phyloP scores from a whole-genome alignment of 371 early-diverging fungal species.

The Encephalitozoon romaleae region DNA sequence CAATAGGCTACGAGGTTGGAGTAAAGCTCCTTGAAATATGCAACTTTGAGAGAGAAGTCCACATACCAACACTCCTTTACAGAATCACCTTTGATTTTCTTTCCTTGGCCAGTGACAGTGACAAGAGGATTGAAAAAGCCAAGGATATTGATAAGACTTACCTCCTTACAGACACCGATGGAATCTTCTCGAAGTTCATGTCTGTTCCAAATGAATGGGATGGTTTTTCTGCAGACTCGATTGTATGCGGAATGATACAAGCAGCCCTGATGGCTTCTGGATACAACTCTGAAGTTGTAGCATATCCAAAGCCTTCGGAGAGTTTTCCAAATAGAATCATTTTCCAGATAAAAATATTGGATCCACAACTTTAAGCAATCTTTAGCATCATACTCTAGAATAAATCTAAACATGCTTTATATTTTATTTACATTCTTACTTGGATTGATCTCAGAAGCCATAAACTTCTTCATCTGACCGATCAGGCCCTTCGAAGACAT shows the following conservation, averaged over 20 bases:
- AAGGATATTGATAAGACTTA: neutral
- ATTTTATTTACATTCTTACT: conserved; percentile 2
- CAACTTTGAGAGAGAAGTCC: conserved; percentile 33
- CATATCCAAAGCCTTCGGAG: conserved; percentile 17
- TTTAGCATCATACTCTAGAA: neutral
- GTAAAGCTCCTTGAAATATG: conserved; percentile 1
- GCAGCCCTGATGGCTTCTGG: conserved; percentile 20
- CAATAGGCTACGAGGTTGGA: conserved; percentile 25
- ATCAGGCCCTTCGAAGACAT: neutral
- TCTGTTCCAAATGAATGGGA: conserved; percentile 10
- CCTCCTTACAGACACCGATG: conserved; percentile 20
- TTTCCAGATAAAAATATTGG: conserved; percentile 7
- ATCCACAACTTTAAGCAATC: neutral
- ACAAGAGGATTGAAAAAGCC: conserved; percentile 19
- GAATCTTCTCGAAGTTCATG: conserved; percentile 3
- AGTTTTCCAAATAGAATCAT: conserved; percentile 22
- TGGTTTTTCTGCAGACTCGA: conserved; percentile 29
- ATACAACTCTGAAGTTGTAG: conserved; percentile 26
- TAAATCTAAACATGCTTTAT: neutral
- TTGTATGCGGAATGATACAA: conserved; percentile 35
- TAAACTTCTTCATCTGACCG: neutral
- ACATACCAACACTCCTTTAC: conserved; percentile 30
- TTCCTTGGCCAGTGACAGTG: conserved; percentile 6
- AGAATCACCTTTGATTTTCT: conserved; percentile 36
- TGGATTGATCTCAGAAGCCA: neutral